Evolutionary conservation across 2,329 filamentous ascomycete genomes (phyloP).

Genomic region (Paraphaeosphaeria minitans): DNA sequence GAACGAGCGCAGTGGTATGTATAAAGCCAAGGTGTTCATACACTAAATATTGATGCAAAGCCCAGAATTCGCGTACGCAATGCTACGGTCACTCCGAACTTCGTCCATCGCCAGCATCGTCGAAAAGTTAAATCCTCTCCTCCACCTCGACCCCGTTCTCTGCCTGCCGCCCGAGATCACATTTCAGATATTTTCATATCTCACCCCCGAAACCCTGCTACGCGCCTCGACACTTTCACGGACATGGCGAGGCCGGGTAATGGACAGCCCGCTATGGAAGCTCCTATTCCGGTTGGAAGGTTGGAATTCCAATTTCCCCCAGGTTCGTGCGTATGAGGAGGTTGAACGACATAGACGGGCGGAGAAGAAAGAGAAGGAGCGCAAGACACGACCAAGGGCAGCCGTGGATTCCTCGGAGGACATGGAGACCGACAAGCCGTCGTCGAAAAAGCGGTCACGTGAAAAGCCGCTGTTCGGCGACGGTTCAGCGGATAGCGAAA

Average conservation of each 20-base stretch:
- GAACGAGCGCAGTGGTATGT: conserved; percentile 60
- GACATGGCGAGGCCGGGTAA: conserved; percentile 78
- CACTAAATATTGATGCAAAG: background rate
- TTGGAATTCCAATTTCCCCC: conserved; percentile 72
- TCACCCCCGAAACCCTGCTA: conserved; percentile 80
- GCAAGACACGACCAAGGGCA: conserved; percentile 53
- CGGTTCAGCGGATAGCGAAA: conserved; percentile 30
- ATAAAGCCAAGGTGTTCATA: background rate
- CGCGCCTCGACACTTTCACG: conserved; percentile 78
- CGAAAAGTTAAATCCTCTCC: conserved; percentile 75
- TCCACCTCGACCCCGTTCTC: conserved; percentile 90
- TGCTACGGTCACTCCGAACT: conserved; percentile 79
- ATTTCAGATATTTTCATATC: conserved; percentile 83
- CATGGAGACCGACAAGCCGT: conserved; percentile 55
- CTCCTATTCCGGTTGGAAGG: conserved; percentile 82
- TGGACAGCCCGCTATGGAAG: conserved; percentile 88
- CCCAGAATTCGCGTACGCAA: conserved; percentile 79
- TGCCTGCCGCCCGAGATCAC: conserved; percentile 90
- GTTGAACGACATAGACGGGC: conserved; percentile 50
- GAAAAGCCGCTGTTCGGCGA: conserved; percentile 51
- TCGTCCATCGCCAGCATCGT: conserved; percentile 81
- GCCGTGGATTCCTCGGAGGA: conserved; percentile 44
- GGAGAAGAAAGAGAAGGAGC: conserved; percentile 46
- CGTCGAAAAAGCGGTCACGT: conserved; percentile 59
- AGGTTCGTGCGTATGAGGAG: conserved; percentile 71